A percentile compares a stretch with the other conserved stretches of the same genome.
Evolutionary conservation across 2,329 filamentous ascomycete species (phyloP).

Genomic region (Fusarium beomiforme): DNA sequence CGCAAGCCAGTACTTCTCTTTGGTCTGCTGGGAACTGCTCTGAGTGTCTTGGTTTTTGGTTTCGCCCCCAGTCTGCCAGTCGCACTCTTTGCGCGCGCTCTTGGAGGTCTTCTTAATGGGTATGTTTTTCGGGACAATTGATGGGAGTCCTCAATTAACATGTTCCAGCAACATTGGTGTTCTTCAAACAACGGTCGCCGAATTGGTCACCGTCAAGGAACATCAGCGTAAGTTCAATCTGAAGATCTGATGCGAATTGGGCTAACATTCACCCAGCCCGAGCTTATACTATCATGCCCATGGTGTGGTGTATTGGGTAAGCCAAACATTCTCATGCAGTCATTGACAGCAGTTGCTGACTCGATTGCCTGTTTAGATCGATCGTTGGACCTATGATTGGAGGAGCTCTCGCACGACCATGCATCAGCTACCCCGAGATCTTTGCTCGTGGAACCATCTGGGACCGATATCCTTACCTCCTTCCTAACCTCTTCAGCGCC

Average conservation of each 20-base stretch:
- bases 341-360: conserved; percentile 35
- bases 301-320: conserved; percentile 95
- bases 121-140: conserved; percentile 55
- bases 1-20: conserved; percentile 91
- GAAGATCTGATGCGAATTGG: not conserved
- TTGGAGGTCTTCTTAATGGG: conserved; percentile 94
- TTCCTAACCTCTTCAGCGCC: conserved; percentile 92
- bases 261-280: conserved; percentile 67
- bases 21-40: conserved; percentile 87
- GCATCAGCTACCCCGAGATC: conserved; percentile 78
- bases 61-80: conserved; percentile 85
- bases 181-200: conserved; percentile 92
- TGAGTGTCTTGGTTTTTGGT: conserved; percentile 93
- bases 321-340: conserved; percentile 37
- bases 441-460: conserved; percentile 82
- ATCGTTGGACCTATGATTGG: conserved; percentile 94
- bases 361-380: conserved; percentile 65
- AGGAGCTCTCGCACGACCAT: conserved; percentile 87
- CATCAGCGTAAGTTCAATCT: conserved; percentile 77
- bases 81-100: conserved; percentile 85
- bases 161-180: conserved; percentile 85
- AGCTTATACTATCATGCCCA: conserved; percentile 97
- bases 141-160: conserved; percentile 13
- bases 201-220: conserved; percentile 91
- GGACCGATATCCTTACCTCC: conserved; percentile 86